A percentile compares a stretch with the other conserved stretches of the same genome.
These are phyloP conservation scores for Clitoria ternatea DNA, from an alignment of 306 rosid genomes.

Conservation along the genomic window DNA sequence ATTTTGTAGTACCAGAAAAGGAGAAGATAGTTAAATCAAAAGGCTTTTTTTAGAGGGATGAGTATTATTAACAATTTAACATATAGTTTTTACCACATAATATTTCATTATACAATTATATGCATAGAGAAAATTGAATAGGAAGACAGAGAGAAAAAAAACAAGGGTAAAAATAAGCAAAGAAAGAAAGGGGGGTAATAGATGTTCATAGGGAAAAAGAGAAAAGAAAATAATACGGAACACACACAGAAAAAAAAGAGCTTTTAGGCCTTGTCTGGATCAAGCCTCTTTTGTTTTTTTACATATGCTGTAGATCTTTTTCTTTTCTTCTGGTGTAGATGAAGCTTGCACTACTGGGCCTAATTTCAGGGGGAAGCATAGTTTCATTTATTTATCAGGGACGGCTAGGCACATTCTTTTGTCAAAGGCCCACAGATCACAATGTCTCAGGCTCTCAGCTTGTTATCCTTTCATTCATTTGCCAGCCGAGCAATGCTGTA, in stretches of 20 bases:
- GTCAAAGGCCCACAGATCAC: neutral
- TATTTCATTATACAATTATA: neutral
- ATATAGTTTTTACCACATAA: neutral
- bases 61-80: neutral
- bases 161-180: too few relatives aligned
- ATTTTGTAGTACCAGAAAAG: slow-evolving; percentile 16
- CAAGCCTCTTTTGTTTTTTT: too few relatives aligned
- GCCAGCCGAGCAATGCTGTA: too few relatives aligned
- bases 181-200: neutral
- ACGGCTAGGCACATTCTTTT: neutral
- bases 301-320: too few relatives aligned
- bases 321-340: too few relatives aligned
- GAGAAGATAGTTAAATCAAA: neutral
- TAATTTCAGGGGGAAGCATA: neutral
- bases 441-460: neutral
- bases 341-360: too few relatives aligned
- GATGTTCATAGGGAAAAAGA: neutral
- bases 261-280: neutral
- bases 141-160: neutral
- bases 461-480: too few relatives aligned
- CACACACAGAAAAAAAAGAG: too few relatives aligned
- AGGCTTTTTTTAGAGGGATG: neutral
- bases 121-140: neutral
- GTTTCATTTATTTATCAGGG: neutral
- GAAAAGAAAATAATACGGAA: too few relatives aligned